Conservation (phyloP, 768 basidiomycete genomes). For the Russula virescens region DNA sequence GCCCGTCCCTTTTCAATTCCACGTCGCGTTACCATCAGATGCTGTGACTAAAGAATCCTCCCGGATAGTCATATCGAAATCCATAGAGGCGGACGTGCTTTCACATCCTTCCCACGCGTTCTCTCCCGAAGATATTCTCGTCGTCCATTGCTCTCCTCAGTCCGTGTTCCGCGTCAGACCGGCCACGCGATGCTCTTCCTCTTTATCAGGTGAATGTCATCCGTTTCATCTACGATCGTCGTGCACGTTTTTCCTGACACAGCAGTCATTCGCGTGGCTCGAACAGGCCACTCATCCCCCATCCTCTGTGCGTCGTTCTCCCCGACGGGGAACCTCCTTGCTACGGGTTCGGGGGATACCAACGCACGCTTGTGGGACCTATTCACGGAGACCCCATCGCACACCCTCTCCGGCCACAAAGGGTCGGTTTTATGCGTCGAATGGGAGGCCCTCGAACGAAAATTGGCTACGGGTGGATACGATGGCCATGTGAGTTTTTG, state of each 20-base stretch:
- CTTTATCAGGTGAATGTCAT: conserved; percentile 60
- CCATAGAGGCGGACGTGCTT: conserved; percentile 77
- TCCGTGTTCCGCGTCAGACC: conserved; percentile 92
- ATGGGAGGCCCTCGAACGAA: conserved; percentile 92
- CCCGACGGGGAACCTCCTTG: conserved; percentile 84
- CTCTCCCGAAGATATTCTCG: conserved; percentile 81
- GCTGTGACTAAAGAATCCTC: conserved; percentile 47
- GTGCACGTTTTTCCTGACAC: background rate
- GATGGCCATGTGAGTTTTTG: conserved; percentile 75
- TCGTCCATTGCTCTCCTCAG: conserved; percentile 89
- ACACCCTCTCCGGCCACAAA: conserved; percentile 80
- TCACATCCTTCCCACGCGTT: conserved; percentile 64
- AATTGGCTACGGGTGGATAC: conserved; percentile 88
- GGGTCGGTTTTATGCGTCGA: conserved; percentile 98
- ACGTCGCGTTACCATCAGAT: conserved; percentile 65
- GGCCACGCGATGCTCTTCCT: conserved; percentile 91
- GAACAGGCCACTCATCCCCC: conserved; percentile 78
- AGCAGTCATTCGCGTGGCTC: background rate
- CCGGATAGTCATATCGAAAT: conserved; percentile 77
- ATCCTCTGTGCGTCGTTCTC: conserved; percentile 96
- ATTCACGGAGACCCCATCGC: conserved; percentile 85
- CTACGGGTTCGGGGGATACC: conserved; percentile 94
- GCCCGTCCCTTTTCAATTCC: conserved; percentile 88
- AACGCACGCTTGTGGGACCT: conserved; percentile 93
- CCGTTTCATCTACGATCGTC: conserved; percentile 9